Evolutionary conservation across 2,329 filamentous ascomycete species (phyloP).

Genomic region (Pseudogymnoascus verrucosus): DNA sequence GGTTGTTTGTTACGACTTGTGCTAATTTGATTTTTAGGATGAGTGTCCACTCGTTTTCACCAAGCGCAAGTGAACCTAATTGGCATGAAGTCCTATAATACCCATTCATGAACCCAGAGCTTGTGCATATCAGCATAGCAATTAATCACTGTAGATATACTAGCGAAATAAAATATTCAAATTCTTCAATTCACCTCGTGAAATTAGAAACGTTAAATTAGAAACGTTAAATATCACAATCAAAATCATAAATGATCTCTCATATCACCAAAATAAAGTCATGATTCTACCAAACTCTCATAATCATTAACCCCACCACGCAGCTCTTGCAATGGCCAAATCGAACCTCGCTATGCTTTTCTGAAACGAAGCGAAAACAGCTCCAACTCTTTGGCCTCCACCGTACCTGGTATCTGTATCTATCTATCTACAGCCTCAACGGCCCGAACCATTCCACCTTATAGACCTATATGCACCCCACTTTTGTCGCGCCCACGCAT

Average conservation of each 20-base stretch:
- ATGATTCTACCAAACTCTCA: not conserved
- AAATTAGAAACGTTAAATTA: not conserved
- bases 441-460: not conserved
- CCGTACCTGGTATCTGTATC: not conserved
- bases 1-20: not conserved
- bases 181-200: not conserved
- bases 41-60: not conserved
- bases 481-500: not conserved
- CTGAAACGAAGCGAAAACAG: conserved; percentile 4
- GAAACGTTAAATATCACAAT: not conserved
- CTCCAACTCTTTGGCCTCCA: not conserved
- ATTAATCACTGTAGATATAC: not conserved
- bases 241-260: not conserved
- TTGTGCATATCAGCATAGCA: not conserved
- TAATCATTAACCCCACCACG: not conserved
- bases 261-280: not conserved
- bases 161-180: not conserved
- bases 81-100: not conserved
- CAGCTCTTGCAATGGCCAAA: conserved; percentile 8
- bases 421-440: conserved; percentile 5
- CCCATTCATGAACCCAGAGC: not conserved
- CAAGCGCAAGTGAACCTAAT: not conserved
- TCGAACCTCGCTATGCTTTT: conserved; percentile 4
- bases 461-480: conserved; percentile 3
- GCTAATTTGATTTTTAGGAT: not conserved